Evolutionary conservation across 129 eudicot genomes (phyloP), one percentile per base, ranked within the genome.

Genomic region (Escallonia herrerae): DNA sequence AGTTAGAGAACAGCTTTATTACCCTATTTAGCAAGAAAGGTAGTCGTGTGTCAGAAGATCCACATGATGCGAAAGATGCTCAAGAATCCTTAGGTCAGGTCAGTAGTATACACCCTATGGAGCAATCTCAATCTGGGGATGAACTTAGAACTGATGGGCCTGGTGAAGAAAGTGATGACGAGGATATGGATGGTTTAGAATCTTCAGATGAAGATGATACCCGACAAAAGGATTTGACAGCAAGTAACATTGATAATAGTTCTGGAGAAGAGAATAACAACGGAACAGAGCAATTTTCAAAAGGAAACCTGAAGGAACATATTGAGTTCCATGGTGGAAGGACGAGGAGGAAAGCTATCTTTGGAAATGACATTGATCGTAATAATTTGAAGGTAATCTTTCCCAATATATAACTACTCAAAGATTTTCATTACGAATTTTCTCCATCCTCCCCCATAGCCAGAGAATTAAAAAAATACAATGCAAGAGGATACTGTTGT

Each of bases 341-440:
- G 70, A 77, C 74, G 79, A 77, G 98, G 75, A 93, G 98, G 72
- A 85, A 64, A 74, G 91, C 91, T 63, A 81, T 85, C 2, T 85
- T 93, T 74, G 87, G 72, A 65, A 65, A 81, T 68, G 91, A 86
- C 59, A 62, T 56, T 43, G 85, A 87, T 70, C 62, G 51, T 54
- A 88, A 70, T 60, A 70, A 76, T 72, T 59, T 69, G 49, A 83
- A 72, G 95, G 91, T 84, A 79, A 76, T 58, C 33, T 22, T 22
- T 22, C 33, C 33, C 55, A 22, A 22, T 22, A 22, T 22, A 22
- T 22, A 22, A 22, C 33, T 22, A 22, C 1, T 22, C 0, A 22
- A 22, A 22, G 33, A 22, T 22, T 22, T 22, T 22, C 33, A 22
- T 22, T 22, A 22, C 33, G 33, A 22, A 22, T 22, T 22, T 22